Evolutionary conservation across 345 rosid genomes (phyloP).

Genomic region (Salix koriyanagi): DNA sequence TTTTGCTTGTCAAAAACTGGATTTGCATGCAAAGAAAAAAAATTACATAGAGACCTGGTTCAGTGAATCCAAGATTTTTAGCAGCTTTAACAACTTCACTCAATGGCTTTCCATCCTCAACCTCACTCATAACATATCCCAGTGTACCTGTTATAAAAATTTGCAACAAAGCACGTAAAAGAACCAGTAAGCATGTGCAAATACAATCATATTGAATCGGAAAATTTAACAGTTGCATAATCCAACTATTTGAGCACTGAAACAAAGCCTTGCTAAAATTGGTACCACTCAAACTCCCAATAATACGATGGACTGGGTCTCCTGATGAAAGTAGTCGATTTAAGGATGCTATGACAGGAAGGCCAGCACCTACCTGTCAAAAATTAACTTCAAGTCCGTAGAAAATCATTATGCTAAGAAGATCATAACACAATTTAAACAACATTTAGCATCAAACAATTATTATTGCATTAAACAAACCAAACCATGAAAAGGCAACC

Average conservation of each 20-base stretch:
- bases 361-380: conserved; percentile 84
- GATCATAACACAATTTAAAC: not conserved
- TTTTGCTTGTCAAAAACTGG: not conserved
- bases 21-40: conserved; percentile 11
- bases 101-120: conserved; percentile 80
- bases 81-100: conserved; percentile 89
- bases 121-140: conserved; percentile 96
- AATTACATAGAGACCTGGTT: conserved; percentile 61
- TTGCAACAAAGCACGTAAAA: not conserved
- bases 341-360: conserved; percentile 80
- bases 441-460: not conserved
- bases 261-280: conserved; percentile 8
- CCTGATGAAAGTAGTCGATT: conserved; percentile 80
- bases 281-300: conserved; percentile 89
- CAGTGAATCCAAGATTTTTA: conserved; percentile 83
- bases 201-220: not conserved
- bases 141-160: conserved; percentile 52
- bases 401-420: not conserved
- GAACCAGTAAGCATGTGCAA: conserved; percentile 1
- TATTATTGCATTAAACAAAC: not conserved
- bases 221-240: not conserved
- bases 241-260: not conserved
- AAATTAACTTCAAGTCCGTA: not conserved
- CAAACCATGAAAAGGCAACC: not conserved
- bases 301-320: conserved; percentile 56